phyloP scores from a whole-genome alignment of 441 rosid species.

The Adansonia gregorii region DNA sequence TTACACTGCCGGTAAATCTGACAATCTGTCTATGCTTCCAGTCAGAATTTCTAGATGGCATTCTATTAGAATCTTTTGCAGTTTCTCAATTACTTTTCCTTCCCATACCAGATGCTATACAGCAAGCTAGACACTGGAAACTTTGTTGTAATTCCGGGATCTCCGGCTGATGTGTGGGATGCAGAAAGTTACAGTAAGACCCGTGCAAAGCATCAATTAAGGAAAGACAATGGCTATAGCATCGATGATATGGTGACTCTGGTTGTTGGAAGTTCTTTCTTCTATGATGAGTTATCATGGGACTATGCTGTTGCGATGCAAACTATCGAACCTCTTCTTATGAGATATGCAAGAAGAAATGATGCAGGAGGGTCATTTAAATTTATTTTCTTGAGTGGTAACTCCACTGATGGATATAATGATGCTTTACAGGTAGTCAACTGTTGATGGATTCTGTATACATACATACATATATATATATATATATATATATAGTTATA shows the following conservation, averaged over 20 bases:
- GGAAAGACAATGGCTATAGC: slow-evolving; percentile 61
- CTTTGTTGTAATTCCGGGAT: slow-evolving; percentile 95
- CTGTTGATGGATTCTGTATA: slow-evolving; percentile 28
- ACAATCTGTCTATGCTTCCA: slow-evolving; percentile 19
- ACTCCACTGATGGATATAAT: slow-evolving; percentile 69
- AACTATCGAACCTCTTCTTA: slow-evolving; percentile 74
- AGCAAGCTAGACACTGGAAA: slow-evolving; percentile 94
- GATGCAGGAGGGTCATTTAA: slow-evolving; percentile 63
- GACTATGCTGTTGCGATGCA: slow-evolving; percentile 87
- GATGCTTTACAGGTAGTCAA: slow-evolving; percentile 76
- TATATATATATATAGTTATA: not conserved
- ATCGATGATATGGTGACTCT: slow-evolving; percentile 74
- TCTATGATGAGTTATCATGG: slow-evolving; percentile 80
- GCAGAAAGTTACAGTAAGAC: slow-evolving; percentile 73
- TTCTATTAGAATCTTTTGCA: slow-evolving; percentile 32
- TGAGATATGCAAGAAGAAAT: slow-evolving; percentile 72
- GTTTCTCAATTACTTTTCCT: slow-evolving; percentile 44
- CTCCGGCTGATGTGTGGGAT: slow-evolving; percentile 90
- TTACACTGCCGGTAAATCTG: slow-evolving; percentile 70
- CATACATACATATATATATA: not conserved
- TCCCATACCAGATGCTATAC: slow-evolving; percentile 82
- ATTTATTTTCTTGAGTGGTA: slow-evolving; percentile 84
- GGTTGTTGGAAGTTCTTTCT: slow-evolving; percentile 88
- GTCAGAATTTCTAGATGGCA: not conserved
- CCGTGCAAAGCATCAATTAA: slow-evolving; percentile 61